Evolutionary conservation across 176 grass and related monocot genomes (phyloP).

Genomic region (Eremochloa ophiuroides): DNA sequence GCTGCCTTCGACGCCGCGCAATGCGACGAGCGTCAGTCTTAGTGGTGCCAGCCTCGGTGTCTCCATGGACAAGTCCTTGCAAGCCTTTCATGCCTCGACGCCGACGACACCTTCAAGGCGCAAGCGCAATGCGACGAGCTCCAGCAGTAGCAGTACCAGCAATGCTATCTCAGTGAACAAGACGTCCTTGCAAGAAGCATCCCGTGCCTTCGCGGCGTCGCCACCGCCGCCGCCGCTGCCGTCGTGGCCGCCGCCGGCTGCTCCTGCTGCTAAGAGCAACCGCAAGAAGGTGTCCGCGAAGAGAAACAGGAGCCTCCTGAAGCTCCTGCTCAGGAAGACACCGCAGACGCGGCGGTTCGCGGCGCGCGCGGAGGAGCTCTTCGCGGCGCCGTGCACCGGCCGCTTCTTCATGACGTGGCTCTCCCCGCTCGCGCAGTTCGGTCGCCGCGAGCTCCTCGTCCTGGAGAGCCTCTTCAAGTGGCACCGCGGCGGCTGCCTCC

Average conservation of each 20-base stretch:
- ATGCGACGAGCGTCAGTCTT: not conserved
- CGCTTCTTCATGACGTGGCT: conserved; percentile 92
- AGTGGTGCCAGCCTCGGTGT: not conserved
- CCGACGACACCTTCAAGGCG: not conserved
- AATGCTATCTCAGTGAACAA: conserved; percentile 1
- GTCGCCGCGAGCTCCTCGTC: conserved; percentile 57
- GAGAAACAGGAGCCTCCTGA: conserved; percentile 39
- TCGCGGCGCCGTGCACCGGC: conserved; percentile 25
- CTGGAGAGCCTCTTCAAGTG: conserved; percentile 84
- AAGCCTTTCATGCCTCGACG: not conserved
- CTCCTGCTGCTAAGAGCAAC: not conserved
- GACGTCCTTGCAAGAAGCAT: not conserved
- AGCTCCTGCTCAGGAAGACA: conserved; percentile 17
- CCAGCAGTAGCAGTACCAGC: not conserved
- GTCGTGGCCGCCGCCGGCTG: not conserved
- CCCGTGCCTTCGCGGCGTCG: not conserved
- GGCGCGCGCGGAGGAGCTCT: conserved; percentile 46
- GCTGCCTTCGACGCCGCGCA: not conserved
- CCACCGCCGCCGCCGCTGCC: not conserved
- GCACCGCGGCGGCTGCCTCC: conserved; percentile 69
- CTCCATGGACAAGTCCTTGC: conserved; percentile 13
- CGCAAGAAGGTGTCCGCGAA: conserved; percentile 24
- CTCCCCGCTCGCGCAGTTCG: conserved; percentile 56
- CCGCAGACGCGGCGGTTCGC: conserved; percentile 42
- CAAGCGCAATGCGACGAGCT: not conserved